phyloP scores from a whole-genome alignment of 176 grass and related monocot species.

The Puccinellia tenuiflora region DNA sequence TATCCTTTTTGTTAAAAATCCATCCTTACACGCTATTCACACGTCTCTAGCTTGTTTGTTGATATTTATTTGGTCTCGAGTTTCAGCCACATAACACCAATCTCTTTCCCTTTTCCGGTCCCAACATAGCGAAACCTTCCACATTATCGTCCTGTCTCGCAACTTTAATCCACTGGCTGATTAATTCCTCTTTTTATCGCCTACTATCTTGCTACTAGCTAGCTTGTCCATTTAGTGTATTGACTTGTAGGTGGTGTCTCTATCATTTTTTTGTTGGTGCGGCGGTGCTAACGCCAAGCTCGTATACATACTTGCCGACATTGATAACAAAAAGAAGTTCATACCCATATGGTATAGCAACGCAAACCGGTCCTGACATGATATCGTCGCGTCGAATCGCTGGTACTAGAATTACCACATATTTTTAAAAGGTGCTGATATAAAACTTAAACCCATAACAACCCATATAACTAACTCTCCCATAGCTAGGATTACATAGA shows the following conservation, averaged over 20 bases:
- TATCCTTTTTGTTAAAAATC: slow-evolving; percentile 27
- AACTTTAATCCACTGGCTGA: slow-evolving; percentile 13
- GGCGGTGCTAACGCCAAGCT: neutral
- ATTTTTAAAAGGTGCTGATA: neutral
- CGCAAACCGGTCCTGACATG: no score
- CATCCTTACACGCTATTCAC: slow-evolving; percentile 26
- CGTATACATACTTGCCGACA: neutral
- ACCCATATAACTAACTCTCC: neutral
- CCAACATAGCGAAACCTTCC: slow-evolving; percentile 12
- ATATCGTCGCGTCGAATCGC: neutral
- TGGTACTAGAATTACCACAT: no score
- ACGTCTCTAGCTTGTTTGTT: neutral
- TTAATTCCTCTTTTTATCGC: slow-evolving; percentile 20
- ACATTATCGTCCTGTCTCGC: neutral
- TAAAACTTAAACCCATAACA: neutral
- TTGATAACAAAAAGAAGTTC: neutral
- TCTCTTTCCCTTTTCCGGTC: slow-evolving; percentile 22
- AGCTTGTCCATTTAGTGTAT: neutral
- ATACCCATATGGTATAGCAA: neutral
- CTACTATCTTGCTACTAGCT: slow-evolving; percentile 17
- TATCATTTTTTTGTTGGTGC: slow-evolving; percentile 9
- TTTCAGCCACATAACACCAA: slow-evolving; percentile 49
- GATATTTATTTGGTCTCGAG: slow-evolving; percentile 50
- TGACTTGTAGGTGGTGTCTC: neutral
- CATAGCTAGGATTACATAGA: neutral